Base-by-base conservation (phyloP, 2,329 filamentous ascomycete genomes). In the Aspergillus piperis region DNA sequence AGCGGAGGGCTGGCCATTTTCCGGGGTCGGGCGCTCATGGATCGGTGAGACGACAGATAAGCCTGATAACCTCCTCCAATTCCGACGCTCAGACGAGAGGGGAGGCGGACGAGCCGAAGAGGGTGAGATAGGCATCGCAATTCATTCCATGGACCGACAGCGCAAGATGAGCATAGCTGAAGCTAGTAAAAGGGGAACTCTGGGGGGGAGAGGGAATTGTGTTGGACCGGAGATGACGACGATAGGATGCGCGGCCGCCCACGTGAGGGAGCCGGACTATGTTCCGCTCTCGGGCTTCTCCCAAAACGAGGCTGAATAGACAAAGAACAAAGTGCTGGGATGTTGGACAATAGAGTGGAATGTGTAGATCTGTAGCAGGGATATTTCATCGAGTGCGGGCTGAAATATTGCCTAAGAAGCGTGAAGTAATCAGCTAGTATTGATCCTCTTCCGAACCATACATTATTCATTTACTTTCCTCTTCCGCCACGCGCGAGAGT, bases 1-100 rank as follows among this genome's bases (percentile, higher is more conserved):
- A 64, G 89, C 86, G 62, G 88, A 85, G 70, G 90, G 86, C 36
- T 74, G 70, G 48, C 66, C 58, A 83, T 86, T 27, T 84, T 66
- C 86, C 87, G 73, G 79, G 81, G 73, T 70, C 55, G 64, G 89
- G 81, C 62, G 87, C 88, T 44, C 84, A 77, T 71, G 85, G 82
- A 70, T 71, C 66, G 69, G 71, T 58, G 82, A 78, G 61, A 81
- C 78, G 59, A 81, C 76, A 59, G 82, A 81, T 74, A 83, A 83
- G 62, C 86, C 83, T 77, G 73, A 86, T 78, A 80, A 77, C 65
- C 75, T 73, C 58, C 73, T 71, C 59, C 71, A 66, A 57, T 68
- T 70, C 60, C 72, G 75, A 57, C 69, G 72, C 68, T 73, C 72
- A 58, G 71, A 65, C 19, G 68, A 58, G 56, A 71, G 66, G 19